These are phyloP conservation scores for Jacaranda copaia DNA, from an alignment of 257 asterid genomes.

Conservation along the genomic window DNA sequence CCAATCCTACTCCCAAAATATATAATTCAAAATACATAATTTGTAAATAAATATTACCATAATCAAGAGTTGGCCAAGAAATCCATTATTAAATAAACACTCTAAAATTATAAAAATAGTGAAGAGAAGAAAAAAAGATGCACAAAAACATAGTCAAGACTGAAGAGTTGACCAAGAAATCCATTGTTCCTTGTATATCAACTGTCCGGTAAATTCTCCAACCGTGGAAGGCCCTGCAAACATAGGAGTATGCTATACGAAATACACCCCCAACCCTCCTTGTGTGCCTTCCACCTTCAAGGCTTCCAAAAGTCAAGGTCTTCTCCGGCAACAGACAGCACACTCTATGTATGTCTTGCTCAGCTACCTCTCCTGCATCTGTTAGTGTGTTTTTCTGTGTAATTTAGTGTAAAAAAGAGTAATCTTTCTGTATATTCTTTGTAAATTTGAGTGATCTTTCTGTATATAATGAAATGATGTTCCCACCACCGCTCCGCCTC, in stretches of 20 bases:
- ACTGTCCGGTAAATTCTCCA: background rate
- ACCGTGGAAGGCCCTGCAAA: slow-evolving; percentile 20
- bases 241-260: background rate
- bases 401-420: background rate
- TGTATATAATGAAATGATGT: slow-evolving; percentile 38
- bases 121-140: background rate
- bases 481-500: slow-evolving; percentile 22
- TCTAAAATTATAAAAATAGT: background rate
- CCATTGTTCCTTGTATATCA: too few species aligned
- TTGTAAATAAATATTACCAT: too few species aligned
- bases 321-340: slow-evolving; percentile 13
- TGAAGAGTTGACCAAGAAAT: background rate
- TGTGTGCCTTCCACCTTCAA: background rate
- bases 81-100: background rate
- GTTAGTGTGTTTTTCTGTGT: background rate
- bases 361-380: background rate
- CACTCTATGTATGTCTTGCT: slow-evolving; percentile 5
- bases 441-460: slow-evolving; percentile 31
- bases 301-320: slow-evolving; percentile 34
- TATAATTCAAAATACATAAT: too few species aligned
- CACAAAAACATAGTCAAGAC: background rate
- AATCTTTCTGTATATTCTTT: slow-evolving; percentile 26
- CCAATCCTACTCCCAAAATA: too few species aligned
- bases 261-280: background rate
- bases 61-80: too few species aligned